A percentile compares a stretch with the other conserved stretches of the same genome.
These are phyloP conservation scores for Trichophyton mentagrophytes DNA, from an alignment of 2,329 filamentous ascomycete genomes.

Conservation along the genomic window DNA sequence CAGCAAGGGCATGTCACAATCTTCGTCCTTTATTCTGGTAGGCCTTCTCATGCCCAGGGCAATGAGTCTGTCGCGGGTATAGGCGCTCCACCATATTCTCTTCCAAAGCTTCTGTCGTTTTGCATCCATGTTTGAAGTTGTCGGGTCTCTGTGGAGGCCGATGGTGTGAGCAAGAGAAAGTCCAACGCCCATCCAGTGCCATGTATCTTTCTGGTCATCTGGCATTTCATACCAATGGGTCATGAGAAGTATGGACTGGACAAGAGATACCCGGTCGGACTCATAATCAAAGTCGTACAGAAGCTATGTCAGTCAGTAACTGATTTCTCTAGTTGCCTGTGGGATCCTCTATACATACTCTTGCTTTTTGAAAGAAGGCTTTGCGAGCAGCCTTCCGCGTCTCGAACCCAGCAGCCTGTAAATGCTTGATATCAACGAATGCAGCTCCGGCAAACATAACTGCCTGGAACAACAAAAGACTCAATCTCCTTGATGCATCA, in stretches of 20 bases:
- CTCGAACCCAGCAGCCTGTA: slow-evolving; percentile 64
- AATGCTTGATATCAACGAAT: slow-evolving; percentile 67
- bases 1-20: slow-evolving; percentile 89
- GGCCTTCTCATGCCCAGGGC: slow-evolving; percentile 88
- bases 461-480: slow-evolving; percentile 79
- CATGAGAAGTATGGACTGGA: slow-evolving; percentile 81
- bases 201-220: slow-evolving; percentile 93
- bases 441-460: slow-evolving; percentile 90
- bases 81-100: slow-evolving; percentile 95
- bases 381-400: slow-evolving; percentile 72
- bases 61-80: slow-evolving; percentile 86
- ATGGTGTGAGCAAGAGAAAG: slow-evolving; percentile 89
- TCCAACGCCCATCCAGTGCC: slow-evolving; percentile 97
- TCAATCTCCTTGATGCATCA: slow-evolving; percentile 61
- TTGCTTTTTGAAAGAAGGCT: slow-evolving; percentile 76
- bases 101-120: slow-evolving; percentile 78
- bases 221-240: slow-evolving; percentile 97
- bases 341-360: slow-evolving; percentile 42
- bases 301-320: slow-evolving; percentile 39
- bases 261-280: slow-evolving; percentile 71
- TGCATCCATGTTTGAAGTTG: slow-evolving; percentile 59
- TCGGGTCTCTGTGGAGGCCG: slow-evolving; percentile 76
- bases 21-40: slow-evolving; percentile 81
- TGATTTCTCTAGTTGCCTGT: not conserved
- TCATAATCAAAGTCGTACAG: slow-evolving; percentile 96